Conservation (phyloP, 768 basidiomycete genomes). For the Pleurotus tuoliensis region DNA sequence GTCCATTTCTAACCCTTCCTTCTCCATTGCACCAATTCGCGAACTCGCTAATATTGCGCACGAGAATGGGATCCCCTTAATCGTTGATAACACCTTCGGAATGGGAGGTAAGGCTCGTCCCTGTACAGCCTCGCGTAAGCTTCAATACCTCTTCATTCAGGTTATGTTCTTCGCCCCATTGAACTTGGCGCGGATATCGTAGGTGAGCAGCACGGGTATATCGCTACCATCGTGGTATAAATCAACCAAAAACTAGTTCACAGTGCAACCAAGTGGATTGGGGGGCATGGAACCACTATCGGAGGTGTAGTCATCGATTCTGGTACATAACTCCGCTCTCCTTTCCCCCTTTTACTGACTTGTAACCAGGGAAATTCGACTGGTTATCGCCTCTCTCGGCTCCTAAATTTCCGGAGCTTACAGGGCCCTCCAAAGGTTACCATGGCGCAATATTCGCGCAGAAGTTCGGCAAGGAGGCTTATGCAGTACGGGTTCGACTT, state of each 20-base stretch:
- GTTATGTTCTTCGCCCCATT: conserved; percentile 17
- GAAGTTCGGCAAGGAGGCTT: not conserved
- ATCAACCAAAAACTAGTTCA: conserved; percentile 41
- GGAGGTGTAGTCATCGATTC: conserved; percentile 60
- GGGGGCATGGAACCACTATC: conserved; percentile 65
- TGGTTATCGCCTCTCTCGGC: not conserved
- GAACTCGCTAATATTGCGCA: conserved; percentile 65
- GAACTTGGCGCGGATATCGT: conserved; percentile 29
- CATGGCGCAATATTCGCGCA: not conserved
- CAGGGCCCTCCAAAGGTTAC: not conserved
- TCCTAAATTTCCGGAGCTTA: not conserved
- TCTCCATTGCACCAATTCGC: conserved; percentile 50
- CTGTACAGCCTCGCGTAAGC: not conserved
- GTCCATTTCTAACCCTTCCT: conserved; percentile 60
- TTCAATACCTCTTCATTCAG: not conserved
- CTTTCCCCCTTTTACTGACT: conserved; percentile 22
- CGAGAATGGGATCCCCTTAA: conserved; percentile 52
- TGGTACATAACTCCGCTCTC: too few relatives aligned
- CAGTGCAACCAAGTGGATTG: conserved; percentile 67
- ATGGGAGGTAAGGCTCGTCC: conserved; percentile 48
- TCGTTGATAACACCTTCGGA: conserved; percentile 66
- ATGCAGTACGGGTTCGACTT: not conserved
- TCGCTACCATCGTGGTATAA: not conserved
- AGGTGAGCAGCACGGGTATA: conserved; percentile 24
- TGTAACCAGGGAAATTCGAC: not conserved